Conservation (phyloP, 2,329 filamentous ascomycete genomes). For the Pyrenophora teres region DNA sequence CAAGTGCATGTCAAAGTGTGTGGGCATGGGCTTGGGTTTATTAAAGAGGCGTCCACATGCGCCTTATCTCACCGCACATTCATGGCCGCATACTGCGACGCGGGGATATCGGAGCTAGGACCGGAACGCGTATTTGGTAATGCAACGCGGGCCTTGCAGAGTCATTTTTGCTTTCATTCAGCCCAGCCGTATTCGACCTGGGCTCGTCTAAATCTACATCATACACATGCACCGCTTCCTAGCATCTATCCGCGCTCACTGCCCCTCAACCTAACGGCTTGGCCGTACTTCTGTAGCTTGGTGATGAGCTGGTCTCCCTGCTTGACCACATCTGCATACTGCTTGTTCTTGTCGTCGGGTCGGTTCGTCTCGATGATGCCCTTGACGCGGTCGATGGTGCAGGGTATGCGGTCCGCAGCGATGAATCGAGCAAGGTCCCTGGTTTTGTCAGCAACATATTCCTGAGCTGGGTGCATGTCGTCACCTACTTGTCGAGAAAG, state of each 20-base stretch:
- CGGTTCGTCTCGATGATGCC: conserved; percentile 98
- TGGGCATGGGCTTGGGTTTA: conserved; percentile 2
- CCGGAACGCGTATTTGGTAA: conserved; percentile 12
- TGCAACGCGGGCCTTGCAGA: conserved; percentile 6
- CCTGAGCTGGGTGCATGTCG: not conserved
- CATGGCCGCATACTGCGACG: conserved; percentile 1
- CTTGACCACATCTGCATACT: conserved; percentile 97
- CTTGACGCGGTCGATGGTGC: conserved; percentile 95
- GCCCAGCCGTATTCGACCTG: conserved; percentile 21
- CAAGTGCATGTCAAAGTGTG: conserved; percentile 3
- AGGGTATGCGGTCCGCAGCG: conserved; percentile 88
- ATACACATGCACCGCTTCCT: conserved; percentile 19
- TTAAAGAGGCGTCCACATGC: conserved; percentile 8
- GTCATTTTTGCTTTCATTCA: conserved; percentile 18
- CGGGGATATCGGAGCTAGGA: conserved; percentile 18
- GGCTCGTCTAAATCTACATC: conserved; percentile 31
- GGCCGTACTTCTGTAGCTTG: conserved; percentile 98
- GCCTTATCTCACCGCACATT: conserved; percentile 19
- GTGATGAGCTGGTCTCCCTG: conserved; percentile 98
- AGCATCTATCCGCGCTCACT: conserved; percentile 78
- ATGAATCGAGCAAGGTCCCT: conserved; percentile 98
- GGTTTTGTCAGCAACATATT: conserved; percentile 16
- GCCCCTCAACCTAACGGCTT: conserved; percentile 89
- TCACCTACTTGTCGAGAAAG: conserved; percentile 84
- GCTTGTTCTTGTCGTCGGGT: conserved; percentile 99